Evolutionary conservation across 768 basidiomycete species (phyloP).

Genomic region (Cytidiella melzeri): DNA sequence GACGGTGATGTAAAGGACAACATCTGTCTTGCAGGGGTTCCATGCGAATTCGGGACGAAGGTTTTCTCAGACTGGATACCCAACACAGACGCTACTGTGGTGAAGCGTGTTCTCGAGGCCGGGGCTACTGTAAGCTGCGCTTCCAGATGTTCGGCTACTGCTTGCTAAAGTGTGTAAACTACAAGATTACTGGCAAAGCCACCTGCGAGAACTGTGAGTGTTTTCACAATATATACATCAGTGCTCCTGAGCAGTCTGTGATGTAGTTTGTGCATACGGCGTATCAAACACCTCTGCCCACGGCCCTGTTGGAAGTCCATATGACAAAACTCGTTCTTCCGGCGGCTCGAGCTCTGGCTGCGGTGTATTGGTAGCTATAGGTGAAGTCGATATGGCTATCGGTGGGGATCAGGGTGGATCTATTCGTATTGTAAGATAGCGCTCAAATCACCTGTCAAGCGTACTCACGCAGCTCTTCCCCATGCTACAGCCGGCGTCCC

Average conservation of each 20-base stretch:
- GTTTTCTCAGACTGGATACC: conserved; percentile 30
- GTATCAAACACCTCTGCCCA: conserved; percentile 31
- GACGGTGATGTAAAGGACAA: conserved; percentile 10
- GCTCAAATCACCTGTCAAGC: no score
- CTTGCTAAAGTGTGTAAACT: background rate
- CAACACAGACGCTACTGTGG: conserved; percentile 37
- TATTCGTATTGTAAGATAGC: conserved; percentile 31
- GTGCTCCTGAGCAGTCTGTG: background rate
- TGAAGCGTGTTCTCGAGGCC: conserved; percentile 36
- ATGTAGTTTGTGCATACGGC: conserved; percentile 29
- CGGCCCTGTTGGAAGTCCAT: conserved; percentile 39
- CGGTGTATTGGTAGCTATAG: conserved; percentile 34
- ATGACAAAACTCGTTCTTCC: conserved; percentile 34
- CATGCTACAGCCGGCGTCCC: conserved; percentile 32
- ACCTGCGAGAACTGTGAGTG: conserved; percentile 28
- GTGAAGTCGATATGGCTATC: conserved; percentile 37
- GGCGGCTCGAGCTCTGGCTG: conserved; percentile 42
- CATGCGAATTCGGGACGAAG: conserved; percentile 36
- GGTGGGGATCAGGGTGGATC: conserved; percentile 44
- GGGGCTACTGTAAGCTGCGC: conserved; percentile 26
- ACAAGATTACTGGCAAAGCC: conserved; percentile 32
- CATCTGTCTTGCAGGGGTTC: conserved; percentile 31
- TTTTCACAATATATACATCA: background rate
- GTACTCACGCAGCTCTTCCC: no score
- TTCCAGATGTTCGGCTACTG: background rate